Evolutionary conservation across 441 rosid species (phyloP), one percentile per base, ranked within the genome.

Genomic region (Arabidopsis lyrata): DNA sequence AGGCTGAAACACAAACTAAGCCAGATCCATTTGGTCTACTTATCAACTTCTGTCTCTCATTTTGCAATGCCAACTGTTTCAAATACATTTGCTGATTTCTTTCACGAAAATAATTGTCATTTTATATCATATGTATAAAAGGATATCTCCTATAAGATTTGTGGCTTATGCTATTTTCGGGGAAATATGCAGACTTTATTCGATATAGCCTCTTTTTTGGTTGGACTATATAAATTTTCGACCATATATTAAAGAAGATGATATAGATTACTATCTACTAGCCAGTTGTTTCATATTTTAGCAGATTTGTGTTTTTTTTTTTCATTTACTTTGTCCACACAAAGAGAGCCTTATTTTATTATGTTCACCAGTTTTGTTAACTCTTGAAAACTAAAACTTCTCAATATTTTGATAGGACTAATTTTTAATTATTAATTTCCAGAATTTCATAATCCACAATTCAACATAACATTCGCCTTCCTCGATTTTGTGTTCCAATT

Each of bases 41-140:
- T 54, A 22, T 55, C 77, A 55, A 57, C 77, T 56, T 66, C n/a
- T 73, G 77, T 65, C 70, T 73, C 32, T 5, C 57, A 55, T 73
- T 2, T 57, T 35, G 2, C 61, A 32, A 32, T n/a, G 20, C 12
- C 39, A 14, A 13, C n/a, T 42, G 13, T 14, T 42, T 42, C 62
- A 54, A 29, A 15, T 69, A 18, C 35, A 18, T 34, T 36, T 36
- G 41, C 55, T 31, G 2, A 34, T 48, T 42, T 42, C 16, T 59
- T 38, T 36, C 8, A 38, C 11, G 32, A 22, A 59, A 10, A 36
- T 10, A 58, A 5, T 42, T 3, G 5, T 36, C 11, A 0, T 13
- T 39, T 50, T 36, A 12, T 45, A 47, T 0, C 3, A 29, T 29
- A 29, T 29, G 4, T 29, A 29, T 29, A 4, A 29, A 29, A 29